A percentile compares a stretch with the other conserved stretches of the same genome.
Evolutionary conservation across 169 alveolate genomes (phyloP).

Genomic region (Cryptosporidium canis): DNA sequence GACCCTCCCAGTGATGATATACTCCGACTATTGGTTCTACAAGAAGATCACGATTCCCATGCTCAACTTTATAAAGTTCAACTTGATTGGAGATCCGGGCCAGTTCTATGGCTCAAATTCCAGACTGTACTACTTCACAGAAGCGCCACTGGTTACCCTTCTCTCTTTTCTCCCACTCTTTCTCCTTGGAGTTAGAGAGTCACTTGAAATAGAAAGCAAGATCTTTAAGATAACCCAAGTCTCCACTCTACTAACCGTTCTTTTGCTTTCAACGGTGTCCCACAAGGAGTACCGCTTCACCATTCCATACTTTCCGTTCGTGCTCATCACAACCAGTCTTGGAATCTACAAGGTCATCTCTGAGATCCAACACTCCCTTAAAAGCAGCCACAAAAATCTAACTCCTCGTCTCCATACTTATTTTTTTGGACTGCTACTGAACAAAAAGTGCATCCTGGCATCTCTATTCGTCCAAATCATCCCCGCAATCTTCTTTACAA

Average conservation of each 20-base stretch:
- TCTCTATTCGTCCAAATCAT: slow-evolving; percentile 37
- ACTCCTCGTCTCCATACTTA: neutral
- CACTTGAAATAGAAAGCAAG: neutral
- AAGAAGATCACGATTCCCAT: slow-evolving; percentile 14
- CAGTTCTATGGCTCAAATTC: slow-evolving; percentile 4
- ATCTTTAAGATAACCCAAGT: neutral
- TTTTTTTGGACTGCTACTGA: neutral
- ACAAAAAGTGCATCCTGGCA: neutral
- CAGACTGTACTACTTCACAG: neutral
- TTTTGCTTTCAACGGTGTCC: slow-evolving; percentile 38
- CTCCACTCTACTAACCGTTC: neutral
- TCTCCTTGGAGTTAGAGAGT: neutral
- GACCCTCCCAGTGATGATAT: neutral
- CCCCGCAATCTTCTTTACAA: slow-evolving; percentile 70
- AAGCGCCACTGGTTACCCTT: neutral
- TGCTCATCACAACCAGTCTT: slow-evolving; percentile 5
- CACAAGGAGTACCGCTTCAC: slow-evolving; percentile 73
- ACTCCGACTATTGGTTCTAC: slow-evolving; percentile 16
- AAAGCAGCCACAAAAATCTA: neutral
- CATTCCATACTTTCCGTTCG: slow-evolving; percentile 65
- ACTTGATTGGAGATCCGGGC: slow-evolving; percentile 35
- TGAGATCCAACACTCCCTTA: neutral
- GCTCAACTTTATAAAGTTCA: slow-evolving; percentile 24
- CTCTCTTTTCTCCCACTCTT: slow-evolving; percentile 14
- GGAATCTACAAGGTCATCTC: neutral